Evolutionary conservation across 2,329 filamentous ascomycete genomes (phyloP).

Genomic region (Ceratocystis huliohia): DNA sequence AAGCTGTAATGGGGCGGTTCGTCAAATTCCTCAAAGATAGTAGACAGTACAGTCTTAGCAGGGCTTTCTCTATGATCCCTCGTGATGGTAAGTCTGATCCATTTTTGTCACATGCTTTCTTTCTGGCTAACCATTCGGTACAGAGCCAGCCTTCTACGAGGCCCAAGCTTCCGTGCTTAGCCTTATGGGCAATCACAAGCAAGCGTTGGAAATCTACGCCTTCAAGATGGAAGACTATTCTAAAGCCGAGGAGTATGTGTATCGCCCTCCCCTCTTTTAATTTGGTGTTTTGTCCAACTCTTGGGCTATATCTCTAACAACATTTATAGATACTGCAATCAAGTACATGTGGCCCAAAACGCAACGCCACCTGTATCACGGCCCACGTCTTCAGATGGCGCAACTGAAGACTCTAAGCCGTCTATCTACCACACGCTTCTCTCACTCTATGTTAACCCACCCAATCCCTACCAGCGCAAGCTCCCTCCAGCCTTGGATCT

Average conservation of each 20-base stretch:
- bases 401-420: slow-evolving; percentile 41
- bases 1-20: slow-evolving; percentile 51
- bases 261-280: not conserved
- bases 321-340: slow-evolving; percentile 64
- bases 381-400: slow-evolving; percentile 27
- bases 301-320: slow-evolving; percentile 23
- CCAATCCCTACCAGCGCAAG: slow-evolving; percentile 56
- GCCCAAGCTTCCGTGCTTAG: slow-evolving; percentile 80
- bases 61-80: slow-evolving; percentile 65
- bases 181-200: slow-evolving; percentile 90
- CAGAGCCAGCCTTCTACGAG: slow-evolving; percentile 78
- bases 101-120: not conserved
- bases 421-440: slow-evolving; percentile 90
- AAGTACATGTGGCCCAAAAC: slow-evolving; percentile 54
- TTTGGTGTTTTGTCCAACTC: not conserved
- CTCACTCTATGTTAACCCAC: slow-evolving; percentile 75
- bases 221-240: slow-evolving; percentile 78
- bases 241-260: slow-evolving; percentile 79
- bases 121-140: slow-evolving; percentile 15
- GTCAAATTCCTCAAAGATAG: slow-evolving; percentile 64
- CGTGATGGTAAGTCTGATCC: slow-evolving; percentile 51
- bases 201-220: slow-evolving; percentile 93
- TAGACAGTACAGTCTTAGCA: slow-evolving; percentile 65
- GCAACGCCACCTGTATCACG: slow-evolving; percentile 29
- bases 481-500: slow-evolving; percentile 72